Conservation (phyloP, 805 yeast species). For the Ogataea sp. region DNA sequence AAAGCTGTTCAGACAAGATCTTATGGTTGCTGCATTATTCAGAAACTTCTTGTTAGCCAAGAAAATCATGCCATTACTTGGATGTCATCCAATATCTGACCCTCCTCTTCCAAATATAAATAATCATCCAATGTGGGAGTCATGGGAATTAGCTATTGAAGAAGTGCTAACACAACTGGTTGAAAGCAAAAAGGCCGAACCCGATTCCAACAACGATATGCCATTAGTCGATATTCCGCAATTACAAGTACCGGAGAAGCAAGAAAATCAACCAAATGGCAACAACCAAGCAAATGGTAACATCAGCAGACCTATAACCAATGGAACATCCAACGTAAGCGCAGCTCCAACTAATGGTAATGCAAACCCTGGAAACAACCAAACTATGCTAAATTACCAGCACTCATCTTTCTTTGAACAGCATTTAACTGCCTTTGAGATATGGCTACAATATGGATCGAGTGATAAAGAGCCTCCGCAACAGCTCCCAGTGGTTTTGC, state of each 20-base stretch:
- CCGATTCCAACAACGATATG: slow-evolving; percentile 10
- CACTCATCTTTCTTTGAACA: slow-evolving; percentile 95
- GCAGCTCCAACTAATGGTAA: not conserved
- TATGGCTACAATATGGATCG: slow-evolving; percentile 90
- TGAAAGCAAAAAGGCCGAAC: slow-evolving; percentile 24
- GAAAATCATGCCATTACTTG: slow-evolving; percentile 85
- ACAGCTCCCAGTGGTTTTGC: slow-evolving; percentile 88
- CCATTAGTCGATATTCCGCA: slow-evolving; percentile 20
- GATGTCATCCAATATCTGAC: slow-evolving; percentile 90
- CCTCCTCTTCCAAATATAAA: slow-evolving; percentile 86
- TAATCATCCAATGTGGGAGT: slow-evolving; percentile 91
- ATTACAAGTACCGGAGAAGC: slow-evolving; percentile 16
- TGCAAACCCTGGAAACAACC: slow-evolving; percentile 2
- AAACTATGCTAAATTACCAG: slow-evolving; percentile 46
- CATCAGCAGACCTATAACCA: not conserved
- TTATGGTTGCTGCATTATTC: slow-evolving; percentile 94
- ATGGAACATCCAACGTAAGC: slow-evolving; percentile 1
- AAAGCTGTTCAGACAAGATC: slow-evolving; percentile 84
- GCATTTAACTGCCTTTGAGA: slow-evolving; percentile 91
- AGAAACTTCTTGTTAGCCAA: slow-evolving; percentile 89
- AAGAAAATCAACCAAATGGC: not conserved
- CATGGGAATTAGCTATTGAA: slow-evolving; percentile 96
- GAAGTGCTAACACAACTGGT: slow-evolving; percentile 76
- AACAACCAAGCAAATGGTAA: not conserved
- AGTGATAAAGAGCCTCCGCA: slow-evolving; percentile 85